Base-by-base conservation (phyloP, 1,284 basidiomycete genomes). In the Inonotus hispidus region DNA sequence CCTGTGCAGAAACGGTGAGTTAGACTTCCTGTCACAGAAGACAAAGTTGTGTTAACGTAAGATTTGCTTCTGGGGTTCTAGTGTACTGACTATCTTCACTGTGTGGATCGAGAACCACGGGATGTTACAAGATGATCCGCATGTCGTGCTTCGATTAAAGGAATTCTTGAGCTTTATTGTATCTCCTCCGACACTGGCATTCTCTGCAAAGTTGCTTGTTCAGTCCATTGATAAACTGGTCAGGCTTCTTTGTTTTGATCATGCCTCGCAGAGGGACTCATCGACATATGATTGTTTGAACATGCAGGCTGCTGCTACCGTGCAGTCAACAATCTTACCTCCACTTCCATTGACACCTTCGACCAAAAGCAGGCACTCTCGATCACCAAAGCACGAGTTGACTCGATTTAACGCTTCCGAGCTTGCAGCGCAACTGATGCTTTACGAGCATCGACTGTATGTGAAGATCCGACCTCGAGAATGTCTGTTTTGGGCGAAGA, bases 71-170 rank as follows among this genome's bases (percentile, higher is more conserved):
- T 52, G 27, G 38, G 53, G 41, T 52, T 32, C 35, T 54, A 64
- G 69, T 13, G 80, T 88, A 11, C 72, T 90, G 35, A 76, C 77
- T 10, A 72, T 86, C 11, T 77, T 88, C 61, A 76, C 75, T 25
- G 71, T 80, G 60, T 90, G 87, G 87, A 69, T 87, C 41, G 81
- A 83, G 65, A 76, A 83, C 37, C 77, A 85, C 64, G 75, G 79
- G 21, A 70, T 89, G 52, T 70, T 87, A 60, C 79, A 84, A 63
- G 84, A 88, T 64, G 85, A 87, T 66, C 81, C 83, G 11, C 74
- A 83, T 49, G 78, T 88, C 52, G 81, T 82, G 2, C 75, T 74
- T 11, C 77, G 77, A 6, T 70, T 89, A 35, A 81, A 79, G 21
- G 77, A 81, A 21, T 89, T 88, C 68, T 71, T 88, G 45, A 68